These are phyloP conservation scores for Phytophthora nicotianae DNA, from an alignment of 352 stramenopile species.

Conservation along the genomic window DNA sequence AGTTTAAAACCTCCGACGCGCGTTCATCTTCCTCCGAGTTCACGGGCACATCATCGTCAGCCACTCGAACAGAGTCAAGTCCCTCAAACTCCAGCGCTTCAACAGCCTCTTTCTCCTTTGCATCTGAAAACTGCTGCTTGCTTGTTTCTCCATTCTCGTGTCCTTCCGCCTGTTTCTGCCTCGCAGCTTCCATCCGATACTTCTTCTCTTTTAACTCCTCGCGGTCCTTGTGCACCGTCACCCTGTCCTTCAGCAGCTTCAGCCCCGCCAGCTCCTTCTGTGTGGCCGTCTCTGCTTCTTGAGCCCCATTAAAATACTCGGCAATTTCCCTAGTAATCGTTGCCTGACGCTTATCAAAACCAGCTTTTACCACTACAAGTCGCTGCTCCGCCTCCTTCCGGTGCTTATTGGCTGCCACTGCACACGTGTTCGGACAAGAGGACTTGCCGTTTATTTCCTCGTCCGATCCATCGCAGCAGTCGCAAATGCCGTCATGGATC, in stretches of 20 bases:
- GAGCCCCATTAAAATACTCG: constrained; percentile 44
- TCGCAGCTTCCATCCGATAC: constrained; percentile 56
- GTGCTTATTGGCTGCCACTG: constrained; percentile 37
- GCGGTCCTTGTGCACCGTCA: constrained; percentile 64
- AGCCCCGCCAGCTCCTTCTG: constrained; percentile 49
- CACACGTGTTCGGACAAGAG: constrained; percentile 60
- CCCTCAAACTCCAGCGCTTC: constrained; percentile 36
- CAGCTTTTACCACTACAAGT: constrained; percentile 46
- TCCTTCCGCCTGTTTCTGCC: constrained; percentile 39
- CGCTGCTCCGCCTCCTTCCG: constrained; percentile 39
- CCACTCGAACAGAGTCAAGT: constrained; percentile 32
- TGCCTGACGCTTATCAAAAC: constrained; percentile 56
- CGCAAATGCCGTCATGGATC: constrained; percentile 95
- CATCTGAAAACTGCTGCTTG: constrained; percentile 24
- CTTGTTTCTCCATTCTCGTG: constrained; percentile 7
- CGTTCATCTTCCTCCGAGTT: constrained; percentile 33
- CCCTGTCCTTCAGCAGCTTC: constrained; percentile 54
- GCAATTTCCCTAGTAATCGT: constrained; percentile 47
- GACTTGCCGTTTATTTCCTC: constrained; percentile 51
- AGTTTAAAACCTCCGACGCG: constrained; percentile 41
- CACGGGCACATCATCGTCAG: constrained; percentile 31
- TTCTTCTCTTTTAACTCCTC: constrained; percentile 71
- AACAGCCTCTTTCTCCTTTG: constrained; percentile 18
- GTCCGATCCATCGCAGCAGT: constrained; percentile 97
- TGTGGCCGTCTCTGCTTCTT: constrained; percentile 32